These are phyloP conservation scores for Quercus cerris DNA, from an alignment of 306 rosid genomes.

Conservation along the genomic window DNA sequence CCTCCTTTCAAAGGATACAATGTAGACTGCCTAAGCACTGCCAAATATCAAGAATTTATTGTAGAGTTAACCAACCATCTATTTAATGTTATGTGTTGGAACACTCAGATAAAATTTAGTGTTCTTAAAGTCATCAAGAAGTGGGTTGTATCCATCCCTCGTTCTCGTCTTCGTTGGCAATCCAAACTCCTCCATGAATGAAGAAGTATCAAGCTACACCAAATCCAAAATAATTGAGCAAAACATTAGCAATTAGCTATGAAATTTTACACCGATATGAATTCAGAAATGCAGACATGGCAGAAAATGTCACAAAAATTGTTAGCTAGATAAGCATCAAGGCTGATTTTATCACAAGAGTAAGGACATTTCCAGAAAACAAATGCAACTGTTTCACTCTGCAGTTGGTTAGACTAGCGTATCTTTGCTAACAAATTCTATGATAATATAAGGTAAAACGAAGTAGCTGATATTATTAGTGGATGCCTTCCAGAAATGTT, in stretches of 20 bases:
- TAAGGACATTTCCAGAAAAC: background rate
- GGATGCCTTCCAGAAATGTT: background rate
- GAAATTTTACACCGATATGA: background rate
- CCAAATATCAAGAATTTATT: background rate
- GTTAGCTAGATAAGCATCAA: background rate
- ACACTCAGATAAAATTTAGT: constrained; percentile 87
- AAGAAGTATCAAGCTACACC: constrained; percentile 81
- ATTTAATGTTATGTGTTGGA: constrained; percentile 76
- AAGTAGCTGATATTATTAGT: background rate
- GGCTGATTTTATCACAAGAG: background rate
- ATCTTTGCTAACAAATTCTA: background rate
- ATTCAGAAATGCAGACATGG: background rate
- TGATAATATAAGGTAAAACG: background rate
- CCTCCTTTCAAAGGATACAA: background rate
- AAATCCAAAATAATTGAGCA: constrained; percentile 16
- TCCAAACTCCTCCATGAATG: constrained; percentile 98
- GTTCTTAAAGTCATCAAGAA: constrained; percentile 88
- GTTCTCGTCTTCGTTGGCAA: constrained; percentile 85
- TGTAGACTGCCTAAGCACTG: background rate
- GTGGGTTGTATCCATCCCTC: constrained; percentile 90
- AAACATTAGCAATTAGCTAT: background rate
- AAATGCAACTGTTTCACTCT: background rate
- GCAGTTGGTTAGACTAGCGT: background rate
- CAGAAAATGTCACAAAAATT: background rate
- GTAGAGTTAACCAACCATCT: constrained; percentile 14